Evolutionary conservation across 495 filamentous ascomycete genomes (phyloP).

Genomic region (Penicillium pulvis): DNA sequence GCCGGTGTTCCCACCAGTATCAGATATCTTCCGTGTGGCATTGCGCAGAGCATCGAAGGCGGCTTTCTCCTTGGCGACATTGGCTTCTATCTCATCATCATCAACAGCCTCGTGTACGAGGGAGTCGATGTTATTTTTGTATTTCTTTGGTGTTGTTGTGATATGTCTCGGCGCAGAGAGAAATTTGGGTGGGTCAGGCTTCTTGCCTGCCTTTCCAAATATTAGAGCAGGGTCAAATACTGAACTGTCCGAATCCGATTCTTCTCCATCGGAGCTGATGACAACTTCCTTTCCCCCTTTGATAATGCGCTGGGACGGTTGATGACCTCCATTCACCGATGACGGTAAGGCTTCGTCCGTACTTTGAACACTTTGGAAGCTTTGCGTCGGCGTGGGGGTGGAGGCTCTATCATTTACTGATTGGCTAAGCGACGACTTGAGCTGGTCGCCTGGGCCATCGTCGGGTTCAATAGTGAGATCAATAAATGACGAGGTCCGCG

Average conservation of each 20-base stretch:
- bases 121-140: constrained; percentile 67
- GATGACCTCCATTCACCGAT: constrained; percentile 26
- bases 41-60: constrained; percentile 22
- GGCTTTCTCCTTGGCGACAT: constrained; percentile 55
- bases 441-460: not conserved
- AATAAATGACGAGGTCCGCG: constrained; percentile 30
- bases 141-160: constrained; percentile 45
- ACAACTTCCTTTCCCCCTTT: constrained; percentile 55
- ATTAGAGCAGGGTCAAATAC: constrained; percentile 42
- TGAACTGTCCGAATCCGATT: constrained; percentile 57
- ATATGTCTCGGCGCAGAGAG: not conserved
- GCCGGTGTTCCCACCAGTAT: constrained; percentile 10
- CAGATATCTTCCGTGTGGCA: not conserved
- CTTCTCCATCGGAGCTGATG: constrained; percentile 73
- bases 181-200: not conserved
- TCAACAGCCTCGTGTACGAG: constrained; percentile 62
- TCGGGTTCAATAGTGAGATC: not conserved
- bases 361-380: constrained; percentile 17
- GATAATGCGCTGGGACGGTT: constrained; percentile 43
- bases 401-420: not conserved
- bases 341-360: constrained; percentile 13
- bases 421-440: not conserved
- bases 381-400: constrained; percentile 21
- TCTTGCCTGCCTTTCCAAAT: not conserved
- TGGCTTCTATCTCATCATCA: constrained; percentile 59